Base-by-base conservation (phyloP, 2,329 filamentous ascomycete species). In the Didymella arachidicola region DNA sequence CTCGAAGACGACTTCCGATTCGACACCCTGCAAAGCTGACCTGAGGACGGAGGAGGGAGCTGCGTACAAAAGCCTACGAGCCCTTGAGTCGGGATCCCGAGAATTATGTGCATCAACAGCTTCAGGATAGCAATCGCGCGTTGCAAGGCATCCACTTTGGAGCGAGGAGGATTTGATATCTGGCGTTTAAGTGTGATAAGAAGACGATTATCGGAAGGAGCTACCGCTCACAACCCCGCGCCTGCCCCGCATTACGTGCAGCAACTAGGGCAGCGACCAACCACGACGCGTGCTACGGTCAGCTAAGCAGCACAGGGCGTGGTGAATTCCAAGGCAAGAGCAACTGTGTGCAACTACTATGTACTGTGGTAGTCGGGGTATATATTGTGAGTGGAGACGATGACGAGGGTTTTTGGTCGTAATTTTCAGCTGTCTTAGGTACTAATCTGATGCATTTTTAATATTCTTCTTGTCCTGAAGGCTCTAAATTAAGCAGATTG, bases 161-260 rank as follows among this genome's bases (percentile, higher is more conserved):
- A 38, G 2, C 6, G 7, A 38, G 16, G 16, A 16, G n/a, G 16
- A 19, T 39, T 19, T 12, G 18, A 39, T 19, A 19, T 19, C 36
- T 39, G 36, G 36, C 36, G 36, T 36, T 14, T 39, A 39, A 39
- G 6, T 19, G 7, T 39, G 19, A 41, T 14, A 25, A 43, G 41
- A 25, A n/a, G 41, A 8, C 32, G 7, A n/a, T 36, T 18, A 25
- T 27, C 56, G 45, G 45, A 49, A n/a, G 26, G 32, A 34, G 34
- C 56, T 39, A 53, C 38, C 55, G 56, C n/a, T 34, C 38, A n/a
- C 27, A 45, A 32, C 50, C 56, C 56, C 56, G 50, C 56, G 51
- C 30, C 19, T 45, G 56, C 56, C 56, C 56, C 56, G 50, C 56
- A 46, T 51, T 36, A 18, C 43, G 10, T 22, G 36, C 32, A 41